Evolutionary conservation across 1,284 basidiomycete species (phyloP).

Genomic region (Boletellus deceptivus): DNA sequence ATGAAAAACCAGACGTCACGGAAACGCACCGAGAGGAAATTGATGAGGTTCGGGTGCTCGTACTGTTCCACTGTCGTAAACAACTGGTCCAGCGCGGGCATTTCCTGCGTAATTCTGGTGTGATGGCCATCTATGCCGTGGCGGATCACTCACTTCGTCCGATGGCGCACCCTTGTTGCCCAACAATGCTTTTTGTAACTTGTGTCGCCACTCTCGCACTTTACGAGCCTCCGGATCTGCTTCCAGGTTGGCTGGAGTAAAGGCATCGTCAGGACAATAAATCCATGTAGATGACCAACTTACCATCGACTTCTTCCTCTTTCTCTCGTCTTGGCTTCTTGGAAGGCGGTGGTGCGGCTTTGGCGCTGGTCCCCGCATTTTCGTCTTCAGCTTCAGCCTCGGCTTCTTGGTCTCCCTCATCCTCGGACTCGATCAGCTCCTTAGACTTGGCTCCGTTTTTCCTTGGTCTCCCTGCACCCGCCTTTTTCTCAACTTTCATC

Average conservation of each 20-base stretch:
- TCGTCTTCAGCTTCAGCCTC: conserved; percentile 48
- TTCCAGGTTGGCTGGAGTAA: conserved; percentile 42
- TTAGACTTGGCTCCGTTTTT: conserved; percentile 65
- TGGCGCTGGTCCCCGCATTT: conserved; percentile 53
- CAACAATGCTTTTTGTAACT: conserved; percentile 78
- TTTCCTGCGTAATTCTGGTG: conserved; percentile 52
- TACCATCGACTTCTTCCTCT: conserved; percentile 57
- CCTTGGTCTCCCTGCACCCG: conserved; percentile 39
- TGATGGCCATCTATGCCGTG: conserved; percentile 1
- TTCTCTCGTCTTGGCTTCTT: conserved; percentile 69
- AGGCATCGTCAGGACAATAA: conserved; percentile 10
- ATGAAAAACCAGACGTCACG: conserved; percentile 16
- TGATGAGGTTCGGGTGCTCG: conserved; percentile 79
- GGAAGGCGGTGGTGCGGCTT: conserved; percentile 55
- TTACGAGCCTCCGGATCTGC: conserved; percentile 71
- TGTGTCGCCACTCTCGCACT: conserved; percentile 80
- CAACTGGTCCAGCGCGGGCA: conserved; percentile 72
- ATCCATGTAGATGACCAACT: conserved; percentile 35
- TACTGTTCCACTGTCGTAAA: conserved; percentile 86
- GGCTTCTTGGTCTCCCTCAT: conserved; percentile 43
- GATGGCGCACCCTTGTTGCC: conserved; percentile 50
- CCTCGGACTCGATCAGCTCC: conserved; percentile 70
- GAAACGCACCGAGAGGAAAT: conserved; percentile 70
- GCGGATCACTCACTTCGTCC: conserved; percentile 40
- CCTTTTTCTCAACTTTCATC: conserved; percentile 39